Conservation (phyloP, 2,329 filamentous ascomycete genomes). For the Samsoniella hepiali region DNA sequence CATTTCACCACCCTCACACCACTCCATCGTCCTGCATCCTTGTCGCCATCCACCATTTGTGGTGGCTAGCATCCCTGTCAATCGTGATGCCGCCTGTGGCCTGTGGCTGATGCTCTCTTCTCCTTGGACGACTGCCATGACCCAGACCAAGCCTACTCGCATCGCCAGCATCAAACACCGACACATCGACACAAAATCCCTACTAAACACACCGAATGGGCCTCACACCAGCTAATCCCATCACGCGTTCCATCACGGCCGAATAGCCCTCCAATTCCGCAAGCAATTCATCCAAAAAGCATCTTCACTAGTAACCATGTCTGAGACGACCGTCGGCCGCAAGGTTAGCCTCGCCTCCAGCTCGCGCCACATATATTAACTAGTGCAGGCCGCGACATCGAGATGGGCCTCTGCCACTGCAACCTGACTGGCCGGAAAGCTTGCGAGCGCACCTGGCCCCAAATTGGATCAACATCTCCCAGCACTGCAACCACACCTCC, state of each 20-base stretch:
- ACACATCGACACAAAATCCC: neutral
- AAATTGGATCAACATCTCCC: neutral
- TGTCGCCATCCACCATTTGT: neutral
- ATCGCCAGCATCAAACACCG: neutral
- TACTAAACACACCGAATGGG: neutral
- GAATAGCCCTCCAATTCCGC: neutral
- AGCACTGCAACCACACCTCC: neutral
- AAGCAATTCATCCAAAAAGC: neutral
- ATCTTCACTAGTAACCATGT: neutral
- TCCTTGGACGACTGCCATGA: neutral
- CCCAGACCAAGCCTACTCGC: neutral
- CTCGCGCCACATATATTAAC: constrained; percentile 13
- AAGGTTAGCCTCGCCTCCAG: constrained; percentile 1
- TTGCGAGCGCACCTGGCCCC: neutral
- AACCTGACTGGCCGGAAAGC: neutral
- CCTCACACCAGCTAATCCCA: neutral
- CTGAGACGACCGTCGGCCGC: neutral
- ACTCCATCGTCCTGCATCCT: neutral
- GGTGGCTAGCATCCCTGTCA: neutral
- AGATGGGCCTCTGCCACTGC: constrained; percentile 3
- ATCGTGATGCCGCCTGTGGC: neutral
- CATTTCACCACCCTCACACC: neutral
- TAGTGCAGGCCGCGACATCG: constrained; percentile 4
- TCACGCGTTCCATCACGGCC: neutral
- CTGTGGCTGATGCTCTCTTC: neutral